Evolutionary conservation across 208 protist species (phyloP).

Genomic region (Leishmania martiniquensis): DNA sequence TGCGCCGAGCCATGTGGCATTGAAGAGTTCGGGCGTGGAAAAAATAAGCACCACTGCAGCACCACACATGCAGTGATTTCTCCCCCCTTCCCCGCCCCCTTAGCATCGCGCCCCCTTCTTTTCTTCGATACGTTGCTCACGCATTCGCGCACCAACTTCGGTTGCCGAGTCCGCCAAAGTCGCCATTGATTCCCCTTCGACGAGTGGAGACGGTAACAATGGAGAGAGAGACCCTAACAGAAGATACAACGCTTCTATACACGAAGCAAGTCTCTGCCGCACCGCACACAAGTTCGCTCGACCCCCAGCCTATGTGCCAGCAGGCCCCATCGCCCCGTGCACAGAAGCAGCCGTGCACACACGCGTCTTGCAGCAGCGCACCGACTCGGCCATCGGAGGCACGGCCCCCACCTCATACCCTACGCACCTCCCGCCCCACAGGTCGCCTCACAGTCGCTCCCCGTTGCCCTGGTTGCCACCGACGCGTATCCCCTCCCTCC

Average conservation of each 20-base stretch:
- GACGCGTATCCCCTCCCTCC: no score
- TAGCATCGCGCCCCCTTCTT: not conserved
- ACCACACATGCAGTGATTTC: no score
- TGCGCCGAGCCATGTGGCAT: not conserved
- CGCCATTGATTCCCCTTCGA: not conserved
- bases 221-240: not conserved
- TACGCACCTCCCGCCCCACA: not conserved
- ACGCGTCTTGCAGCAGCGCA: not conserved
- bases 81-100: no score
- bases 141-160: not conserved
- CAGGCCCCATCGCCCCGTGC: not conserved
- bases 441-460: no score
- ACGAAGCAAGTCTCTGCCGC: not conserved
- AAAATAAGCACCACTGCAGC: no score
- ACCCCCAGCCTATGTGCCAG: not conserved
- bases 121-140: not conserved
- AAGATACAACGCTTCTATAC: no score
- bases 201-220: not conserved
- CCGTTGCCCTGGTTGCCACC: not conserved
- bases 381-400: not conserved
- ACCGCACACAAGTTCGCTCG: no score
- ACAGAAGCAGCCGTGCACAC: not conserved
- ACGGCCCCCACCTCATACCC: not conserved
- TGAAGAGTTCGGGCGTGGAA: no score
- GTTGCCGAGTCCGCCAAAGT: not conserved